A percentile compares a stretch with the other conserved stretches of the same genome.
Conservation (phyloP, 768 basidiomycete genomes). For the Baorangia bicolor region DNA sequence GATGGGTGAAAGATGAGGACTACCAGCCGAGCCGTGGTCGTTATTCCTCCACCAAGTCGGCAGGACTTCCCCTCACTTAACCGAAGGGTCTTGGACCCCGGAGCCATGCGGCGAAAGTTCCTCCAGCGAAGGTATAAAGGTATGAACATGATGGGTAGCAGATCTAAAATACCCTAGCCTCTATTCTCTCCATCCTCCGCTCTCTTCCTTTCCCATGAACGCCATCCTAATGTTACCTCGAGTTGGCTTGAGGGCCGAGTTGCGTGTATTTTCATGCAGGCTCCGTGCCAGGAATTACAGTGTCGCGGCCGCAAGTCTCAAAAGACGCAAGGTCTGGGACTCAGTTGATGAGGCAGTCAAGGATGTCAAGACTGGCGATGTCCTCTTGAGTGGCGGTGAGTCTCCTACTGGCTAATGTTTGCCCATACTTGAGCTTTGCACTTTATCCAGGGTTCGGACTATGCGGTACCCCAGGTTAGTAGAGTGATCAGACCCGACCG, state of each 20-base stretch:
- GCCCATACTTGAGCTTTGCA: background rate
- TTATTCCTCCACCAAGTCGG: slow-evolving; percentile 3
- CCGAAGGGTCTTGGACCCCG: background rate
- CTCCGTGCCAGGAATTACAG: slow-evolving; percentile 5
- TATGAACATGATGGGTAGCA: background rate
- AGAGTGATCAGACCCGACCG: background rate
- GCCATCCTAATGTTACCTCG: slow-evolving; percentile 5
- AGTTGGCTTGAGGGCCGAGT: slow-evolving; percentile 3
- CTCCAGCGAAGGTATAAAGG: slow-evolving; percentile 13
- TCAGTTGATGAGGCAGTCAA: slow-evolving; percentile 78
- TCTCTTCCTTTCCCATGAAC: background rate
- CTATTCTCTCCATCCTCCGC: background rate
- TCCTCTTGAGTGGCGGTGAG: slow-evolving; percentile 78
- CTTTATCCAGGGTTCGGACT: slow-evolving; percentile 72
- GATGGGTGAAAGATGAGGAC: slow-evolving; percentile 10
- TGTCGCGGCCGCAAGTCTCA: slow-evolving; percentile 8
- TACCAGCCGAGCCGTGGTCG: background rate
- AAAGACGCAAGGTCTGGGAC: slow-evolving; percentile 62
- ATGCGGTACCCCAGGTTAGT: slow-evolving; percentile 77
- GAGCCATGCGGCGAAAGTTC: background rate
- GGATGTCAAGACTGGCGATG: slow-evolving; percentile 77
- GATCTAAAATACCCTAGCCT: background rate
- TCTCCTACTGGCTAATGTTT: slow-evolving; percentile 23
- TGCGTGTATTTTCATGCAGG: slow-evolving; percentile 2
- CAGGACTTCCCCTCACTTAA: background rate